Percentiles rank a stretch among this genome's conserved stretches.
Evolutionary conservation across 164 flowering plant species (phyloP).

Genomic region (Tetrastigma voinierianum): DNA sequence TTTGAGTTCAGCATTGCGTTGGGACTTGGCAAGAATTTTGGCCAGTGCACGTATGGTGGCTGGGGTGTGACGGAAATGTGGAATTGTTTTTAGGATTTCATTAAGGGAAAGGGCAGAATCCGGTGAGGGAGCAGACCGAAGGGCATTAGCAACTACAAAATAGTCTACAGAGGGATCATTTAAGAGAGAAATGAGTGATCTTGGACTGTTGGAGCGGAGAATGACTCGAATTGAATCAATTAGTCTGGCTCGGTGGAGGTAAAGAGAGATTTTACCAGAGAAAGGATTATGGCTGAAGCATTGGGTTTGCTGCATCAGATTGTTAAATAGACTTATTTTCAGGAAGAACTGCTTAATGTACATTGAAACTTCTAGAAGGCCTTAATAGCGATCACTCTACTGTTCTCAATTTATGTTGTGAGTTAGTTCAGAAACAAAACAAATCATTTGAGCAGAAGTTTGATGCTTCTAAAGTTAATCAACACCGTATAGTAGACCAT

Average conservation of each 20-base stretch:
- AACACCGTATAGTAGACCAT: background rate
- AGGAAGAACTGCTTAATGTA: conserved; percentile 8
- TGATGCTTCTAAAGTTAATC: background rate
- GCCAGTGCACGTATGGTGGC: conserved; percentile 58
- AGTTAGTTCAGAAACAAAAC: background rate
- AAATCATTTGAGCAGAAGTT: background rate
- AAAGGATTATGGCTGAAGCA: conserved; percentile 25
- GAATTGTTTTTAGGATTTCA: conserved; percentile 39
- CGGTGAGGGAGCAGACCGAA: conserved; percentile 74
- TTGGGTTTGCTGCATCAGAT: conserved; percentile 30
- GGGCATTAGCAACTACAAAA: conserved; percentile 67
- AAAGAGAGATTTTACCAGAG: conserved; percentile 51
- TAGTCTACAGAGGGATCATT: conserved; percentile 57
- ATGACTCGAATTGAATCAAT: conserved; percentile 66
- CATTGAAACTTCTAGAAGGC: conserved; percentile 10
- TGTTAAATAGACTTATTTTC: background rate
- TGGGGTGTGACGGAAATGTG: conserved; percentile 47
- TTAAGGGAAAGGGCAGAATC: conserved; percentile 64
- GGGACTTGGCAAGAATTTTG: conserved; percentile 56
- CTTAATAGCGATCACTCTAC: background rate
- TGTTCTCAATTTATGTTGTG: background rate
- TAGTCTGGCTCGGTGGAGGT: conserved; percentile 74
- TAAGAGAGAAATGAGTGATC: conserved; percentile 34
- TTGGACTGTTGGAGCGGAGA: conserved; percentile 48
- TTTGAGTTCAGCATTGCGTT: conserved; percentile 44